These are phyloP conservation scores for Tylopilus sp. DNA, from an alignment of 1,284 basidiomycete species.

Conservation along the genomic window DNA sequence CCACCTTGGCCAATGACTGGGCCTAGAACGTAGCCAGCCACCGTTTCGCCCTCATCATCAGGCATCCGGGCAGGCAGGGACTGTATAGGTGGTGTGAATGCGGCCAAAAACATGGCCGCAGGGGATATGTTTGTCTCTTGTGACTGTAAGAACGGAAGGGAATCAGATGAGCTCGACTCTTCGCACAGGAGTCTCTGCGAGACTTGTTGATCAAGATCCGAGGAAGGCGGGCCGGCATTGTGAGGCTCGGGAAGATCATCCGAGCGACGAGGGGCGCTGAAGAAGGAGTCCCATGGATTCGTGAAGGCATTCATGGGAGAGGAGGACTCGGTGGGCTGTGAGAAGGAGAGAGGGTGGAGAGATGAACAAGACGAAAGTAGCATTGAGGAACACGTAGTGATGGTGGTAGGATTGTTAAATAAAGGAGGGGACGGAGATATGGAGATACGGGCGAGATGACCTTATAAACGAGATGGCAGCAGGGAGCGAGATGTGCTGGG, in stretches of 20 bases:
- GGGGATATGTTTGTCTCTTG: constrained; percentile 49
- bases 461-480: not conserved
- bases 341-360: constrained; percentile 2
- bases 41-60: constrained; percentile 56
- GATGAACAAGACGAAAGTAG: constrained; percentile 3
- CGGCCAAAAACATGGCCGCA: constrained; percentile 74
- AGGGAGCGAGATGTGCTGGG: constrained; percentile 12
- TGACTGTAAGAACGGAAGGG: constrained; percentile 9
- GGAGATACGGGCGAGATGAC: not conserved
- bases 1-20: constrained; percentile 78
- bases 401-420: not conserved
- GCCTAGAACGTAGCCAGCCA: constrained; percentile 77
- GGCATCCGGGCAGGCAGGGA: constrained; percentile 32
- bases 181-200: constrained; percentile 21
- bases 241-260: constrained; percentile 3
- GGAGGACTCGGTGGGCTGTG: constrained; percentile 7
- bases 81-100: constrained; percentile 48
- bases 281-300: constrained; percentile 14
- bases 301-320: constrained; percentile 6
- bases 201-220: constrained; percentile 30
- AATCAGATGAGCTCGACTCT: constrained; percentile 1
- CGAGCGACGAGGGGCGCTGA: not conserved
- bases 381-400: constrained; percentile 1
- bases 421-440: not conserved
- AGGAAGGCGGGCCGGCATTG: constrained; percentile 1